Conservation (phyloP, 23 red algal species). For the Gracilariopsis chorda region DNA sequence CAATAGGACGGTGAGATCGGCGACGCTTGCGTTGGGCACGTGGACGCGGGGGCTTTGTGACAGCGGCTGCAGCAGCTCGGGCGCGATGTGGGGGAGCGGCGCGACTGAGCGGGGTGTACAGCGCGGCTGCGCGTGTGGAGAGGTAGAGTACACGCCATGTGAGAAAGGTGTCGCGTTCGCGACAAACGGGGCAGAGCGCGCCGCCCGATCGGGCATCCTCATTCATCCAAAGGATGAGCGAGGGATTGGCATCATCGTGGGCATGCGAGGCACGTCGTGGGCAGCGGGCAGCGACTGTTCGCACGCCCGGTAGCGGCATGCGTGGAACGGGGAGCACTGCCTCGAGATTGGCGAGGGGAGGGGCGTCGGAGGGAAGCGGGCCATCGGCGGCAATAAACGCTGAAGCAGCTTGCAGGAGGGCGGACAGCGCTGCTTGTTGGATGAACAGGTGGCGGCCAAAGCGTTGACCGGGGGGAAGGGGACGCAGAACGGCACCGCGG, state of each 20-base stretch:
- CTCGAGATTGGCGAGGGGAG: neutral
- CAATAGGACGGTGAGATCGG: neutral
- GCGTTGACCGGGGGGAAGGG: neutral
- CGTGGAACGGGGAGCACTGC: constrained; percentile 17
- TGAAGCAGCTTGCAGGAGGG: constrained; percentile 9
- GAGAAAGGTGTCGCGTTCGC: neutral
- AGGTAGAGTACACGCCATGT: constrained; percentile 60
- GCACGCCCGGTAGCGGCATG: constrained; percentile 21
- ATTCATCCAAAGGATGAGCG: constrained; percentile 86
- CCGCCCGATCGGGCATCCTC: constrained; percentile 61
- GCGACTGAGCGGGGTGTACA: constrained; percentile 48
- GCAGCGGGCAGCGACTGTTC: constrained; percentile 66
- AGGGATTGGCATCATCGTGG: constrained; percentile 49
- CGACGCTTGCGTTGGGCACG: neutral
- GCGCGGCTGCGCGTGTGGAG: neutral
- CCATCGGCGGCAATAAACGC: neutral
- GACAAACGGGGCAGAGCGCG: constrained; percentile 78
- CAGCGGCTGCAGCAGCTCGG: neutral
- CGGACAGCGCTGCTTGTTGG: neutral
- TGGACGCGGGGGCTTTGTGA: neutral
- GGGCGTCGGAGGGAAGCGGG: neutral
- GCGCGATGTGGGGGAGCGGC: neutral
- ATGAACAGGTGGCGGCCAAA: constrained; percentile 65
- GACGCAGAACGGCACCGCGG: constrained; percentile 36
- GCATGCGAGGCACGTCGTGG: constrained; percentile 8